Base-by-base conservation (phyloP, 495 filamentous ascomycete species). In the Penicillium silybi region DNA sequence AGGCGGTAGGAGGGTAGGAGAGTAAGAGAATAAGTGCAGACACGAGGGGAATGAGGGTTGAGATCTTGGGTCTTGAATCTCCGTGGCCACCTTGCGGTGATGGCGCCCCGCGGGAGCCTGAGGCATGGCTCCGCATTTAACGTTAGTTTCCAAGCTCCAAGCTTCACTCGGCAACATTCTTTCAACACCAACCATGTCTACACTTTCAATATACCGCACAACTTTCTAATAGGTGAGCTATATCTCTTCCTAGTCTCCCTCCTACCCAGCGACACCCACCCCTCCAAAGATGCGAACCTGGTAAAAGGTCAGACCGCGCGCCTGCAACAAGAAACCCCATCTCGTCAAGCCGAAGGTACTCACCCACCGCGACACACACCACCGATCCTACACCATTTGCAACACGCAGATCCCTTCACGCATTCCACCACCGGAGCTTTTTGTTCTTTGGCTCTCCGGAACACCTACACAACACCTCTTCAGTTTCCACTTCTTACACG, bases 271-370 rank as follows among this genome's bases (percentile, higher is more conserved):
- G 38, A 56, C 41, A 18, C 20, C 41, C 8, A 51, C 43, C 32
- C 46, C 68, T 75, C 78, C 79, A 52, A 75, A 81, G 81, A 85
- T 85, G 81, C 63, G 50, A 66, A 50, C 51, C 65, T 79, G 81
- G 81, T 84, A 84, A 85, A 85, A 84, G 81, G 81, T 79, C 80
- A 70, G 78, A 84, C 73, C 66, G 64, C 65, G 61, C 50, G 41
- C 40, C 41, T 34, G 51, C 50, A 48, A 43, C 54, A 35, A 46
- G 41, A 37, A 47, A 37, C 41, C 35, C 44, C 53, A 56, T 44
- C 49, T 40, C 32, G 39, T 22, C 7, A 41, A n/a, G n/a, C 56
- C 57, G 66, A 64, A 59, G 63, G 64, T 53, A 67, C 68, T 27
- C 41, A 13, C 40, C 19, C 7, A 25, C 22, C 32, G 15, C 27